Evolutionary conservation across 1,284 basidiomycete species (phyloP).

Genomic region (Ganoderma leucocontextum): DNA sequence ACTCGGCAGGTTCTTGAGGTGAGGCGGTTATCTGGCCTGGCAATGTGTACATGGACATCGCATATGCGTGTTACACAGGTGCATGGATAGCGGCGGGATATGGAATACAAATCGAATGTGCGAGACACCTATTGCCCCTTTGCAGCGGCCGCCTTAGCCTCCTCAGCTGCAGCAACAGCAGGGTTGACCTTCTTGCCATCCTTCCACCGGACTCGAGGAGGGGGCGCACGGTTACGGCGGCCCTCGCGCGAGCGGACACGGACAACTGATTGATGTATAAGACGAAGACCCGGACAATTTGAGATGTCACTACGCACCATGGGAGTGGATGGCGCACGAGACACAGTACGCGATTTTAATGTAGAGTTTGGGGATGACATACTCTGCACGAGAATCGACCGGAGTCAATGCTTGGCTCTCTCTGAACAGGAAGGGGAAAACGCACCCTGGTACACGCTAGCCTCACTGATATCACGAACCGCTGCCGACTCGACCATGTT

Average conservation of each 20-base stretch:
- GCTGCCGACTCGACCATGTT: slow-evolving; percentile 99
- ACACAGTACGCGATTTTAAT: slow-evolving; percentile 99
- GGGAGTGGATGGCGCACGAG: slow-evolving; percentile 99
- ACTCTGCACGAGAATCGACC: slow-evolving; percentile 67
- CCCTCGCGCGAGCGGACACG: slow-evolving; percentile 95
- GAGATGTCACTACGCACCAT: slow-evolving; percentile 64
- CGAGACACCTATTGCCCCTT: slow-evolving; percentile 40
- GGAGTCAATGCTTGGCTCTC: background rate
- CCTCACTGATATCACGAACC: slow-evolving; percentile 97
- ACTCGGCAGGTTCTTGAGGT: background rate
- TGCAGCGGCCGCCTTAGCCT: slow-evolving; percentile 49
- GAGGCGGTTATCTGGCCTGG: background rate
- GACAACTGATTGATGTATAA: slow-evolving; percentile 66
- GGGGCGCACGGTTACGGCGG: slow-evolving; percentile 95
- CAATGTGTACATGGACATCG: slow-evolving; percentile 18
- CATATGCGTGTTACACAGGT: slow-evolving; percentile 25
- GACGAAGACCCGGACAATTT: background rate
- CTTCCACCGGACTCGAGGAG: slow-evolving; percentile 96
- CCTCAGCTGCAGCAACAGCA: slow-evolving; percentile 66
- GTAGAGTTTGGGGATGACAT: slow-evolving; percentile 97
- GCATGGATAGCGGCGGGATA: slow-evolving; percentile 33
- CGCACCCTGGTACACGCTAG: slow-evolving; percentile 92
- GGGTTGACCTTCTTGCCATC: slow-evolving; percentile 95
- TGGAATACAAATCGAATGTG: slow-evolving; percentile 29
- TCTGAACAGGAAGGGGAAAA: slow-evolving; percentile 24